Conservation (phyloP, 768 basidiomycete species). For the Hypholoma sublateritium region DNA sequence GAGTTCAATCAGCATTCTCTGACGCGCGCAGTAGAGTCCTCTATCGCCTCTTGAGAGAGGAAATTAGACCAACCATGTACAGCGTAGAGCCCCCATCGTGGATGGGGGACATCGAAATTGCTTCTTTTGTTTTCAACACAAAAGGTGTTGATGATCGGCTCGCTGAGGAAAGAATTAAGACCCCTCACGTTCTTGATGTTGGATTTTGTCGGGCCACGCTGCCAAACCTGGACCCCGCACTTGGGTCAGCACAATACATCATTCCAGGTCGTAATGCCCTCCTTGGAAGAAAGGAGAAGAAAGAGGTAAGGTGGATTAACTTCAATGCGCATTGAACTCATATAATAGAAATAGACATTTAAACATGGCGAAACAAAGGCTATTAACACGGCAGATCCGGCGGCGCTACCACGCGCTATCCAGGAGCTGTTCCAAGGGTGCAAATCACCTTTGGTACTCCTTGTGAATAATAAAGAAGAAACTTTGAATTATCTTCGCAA, state of each 20-base stretch:
- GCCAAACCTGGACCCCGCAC: slow-evolving; percentile 16
- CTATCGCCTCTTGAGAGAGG: slow-evolving; percentile 19
- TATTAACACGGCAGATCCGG: slow-evolving; percentile 5
- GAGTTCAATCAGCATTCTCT: not conserved
- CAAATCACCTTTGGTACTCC: slow-evolving; percentile 38
- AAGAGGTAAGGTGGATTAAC: not conserved
- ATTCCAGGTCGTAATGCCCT: slow-evolving; percentile 16
- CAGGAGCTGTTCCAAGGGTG: slow-evolving; percentile 21
- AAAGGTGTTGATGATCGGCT: slow-evolving; percentile 22
- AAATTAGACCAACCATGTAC: slow-evolving; percentile 18
- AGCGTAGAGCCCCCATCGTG: slow-evolving; percentile 22
- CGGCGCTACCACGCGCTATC: slow-evolving; percentile 17
- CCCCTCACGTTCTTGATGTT: slow-evolving; percentile 29
- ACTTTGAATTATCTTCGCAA: slow-evolving; percentile 38
- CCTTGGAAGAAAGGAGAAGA: slow-evolving; percentile 15
- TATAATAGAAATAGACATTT: slow-evolving; percentile 23
- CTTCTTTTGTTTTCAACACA: slow-evolving; percentile 29
- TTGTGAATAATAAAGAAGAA: slow-evolving; percentile 44
- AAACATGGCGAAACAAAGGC: slow-evolving; percentile 24
- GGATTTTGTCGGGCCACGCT: slow-evolving; percentile 36
- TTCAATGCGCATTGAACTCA: not conserved
- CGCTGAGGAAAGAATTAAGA: slow-evolving; percentile 14
- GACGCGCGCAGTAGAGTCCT: slow-evolving; percentile 15
- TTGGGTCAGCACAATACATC: slow-evolving; percentile 22
- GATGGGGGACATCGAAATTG: slow-evolving; percentile 17